Percentiles rank a stretch among this genome's conserved stretches.
These are phyloP conservation scores for Debaryomyces robertsiae DNA, from an alignment of 1,139 yeast species.

Conservation along the genomic window DNA sequence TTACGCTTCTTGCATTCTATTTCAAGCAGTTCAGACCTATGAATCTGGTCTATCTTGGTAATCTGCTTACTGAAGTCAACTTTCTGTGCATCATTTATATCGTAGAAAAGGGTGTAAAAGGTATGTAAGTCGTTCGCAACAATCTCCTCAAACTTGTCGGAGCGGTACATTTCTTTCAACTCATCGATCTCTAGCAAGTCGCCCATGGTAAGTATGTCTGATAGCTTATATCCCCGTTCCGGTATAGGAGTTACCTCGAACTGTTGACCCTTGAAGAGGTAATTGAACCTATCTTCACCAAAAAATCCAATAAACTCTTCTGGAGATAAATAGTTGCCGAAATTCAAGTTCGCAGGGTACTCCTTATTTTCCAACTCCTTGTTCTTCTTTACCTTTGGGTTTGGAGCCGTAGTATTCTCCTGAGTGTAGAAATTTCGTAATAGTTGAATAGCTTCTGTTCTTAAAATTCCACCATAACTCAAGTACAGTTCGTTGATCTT, in stretches of 20 bases:
- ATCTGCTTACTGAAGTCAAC: constrained; percentile 30
- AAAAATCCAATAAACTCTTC: constrained; percentile 31
- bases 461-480: constrained; percentile 74
- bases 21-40: background rate
- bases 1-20: constrained; percentile 11
- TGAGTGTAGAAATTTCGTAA: constrained; percentile 80
- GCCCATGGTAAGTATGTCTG: constrained; percentile 23
- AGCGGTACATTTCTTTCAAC: constrained; percentile 18
- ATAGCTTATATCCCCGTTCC: constrained; percentile 29
- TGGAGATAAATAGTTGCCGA: constrained; percentile 21
- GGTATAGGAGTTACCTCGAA: constrained; percentile 36
- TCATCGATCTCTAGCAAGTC: constrained; percentile 26
- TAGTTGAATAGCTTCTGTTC: constrained; percentile 81
- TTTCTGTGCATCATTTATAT: constrained; percentile 26
- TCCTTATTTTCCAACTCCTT: constrained; percentile 68
- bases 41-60: constrained; percentile 16
- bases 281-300: constrained; percentile 27
- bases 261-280: constrained; percentile 13
- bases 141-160: constrained; percentile 16
- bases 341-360: constrained; percentile 52
- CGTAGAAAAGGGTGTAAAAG: constrained; percentile 36
- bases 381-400: constrained; percentile 72
- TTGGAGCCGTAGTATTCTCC: constrained; percentile 85
- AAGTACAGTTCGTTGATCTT: constrained; percentile 42
- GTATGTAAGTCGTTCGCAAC: constrained; percentile 25